Conservation (phyloP, 148 eudicot species). For the Salicornia ramosissima region DNA sequence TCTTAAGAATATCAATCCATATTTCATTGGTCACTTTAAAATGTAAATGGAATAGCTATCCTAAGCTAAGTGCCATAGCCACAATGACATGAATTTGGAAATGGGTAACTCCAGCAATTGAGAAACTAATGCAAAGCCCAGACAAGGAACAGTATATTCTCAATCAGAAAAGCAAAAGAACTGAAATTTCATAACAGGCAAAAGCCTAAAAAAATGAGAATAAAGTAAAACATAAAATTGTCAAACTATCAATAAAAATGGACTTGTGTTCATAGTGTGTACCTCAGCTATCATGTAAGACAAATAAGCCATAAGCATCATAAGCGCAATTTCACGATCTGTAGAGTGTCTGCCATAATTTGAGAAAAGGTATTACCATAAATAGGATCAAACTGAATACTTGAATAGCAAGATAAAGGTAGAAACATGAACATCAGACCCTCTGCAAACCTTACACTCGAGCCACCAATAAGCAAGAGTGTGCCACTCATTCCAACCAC, state of each 20-base stretch:
- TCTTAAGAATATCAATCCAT: not conserved
- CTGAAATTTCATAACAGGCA: not conserved
- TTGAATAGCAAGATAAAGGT: not conserved
- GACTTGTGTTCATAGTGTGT: slow-evolving; percentile 11
- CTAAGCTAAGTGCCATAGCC: not conserved
- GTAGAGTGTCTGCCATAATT: slow-evolving; percentile 73
- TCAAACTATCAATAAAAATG: slow-evolving; percentile 3
- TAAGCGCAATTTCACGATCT: slow-evolving; percentile 94
- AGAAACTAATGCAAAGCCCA: not conserved
- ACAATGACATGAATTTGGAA: not conserved
- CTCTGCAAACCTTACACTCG: not conserved
- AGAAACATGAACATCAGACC: not conserved
- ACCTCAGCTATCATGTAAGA: slow-evolving; percentile 96
- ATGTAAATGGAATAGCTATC: not conserved
- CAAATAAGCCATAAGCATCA: slow-evolving; percentile 92
- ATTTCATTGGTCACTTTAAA: not conserved
- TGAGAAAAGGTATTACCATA: slow-evolving; percentile 11
- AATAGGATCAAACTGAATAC: not conserved
- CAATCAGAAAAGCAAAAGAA: not conserved
- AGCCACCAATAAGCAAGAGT: not conserved
- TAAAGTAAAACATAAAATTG: not conserved
- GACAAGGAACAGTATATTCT: not conserved
- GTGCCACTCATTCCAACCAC: not conserved
- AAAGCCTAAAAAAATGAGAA: not conserved
- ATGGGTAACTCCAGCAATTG: not conserved